Evolutionary conservation across 2,329 filamentous ascomycete genomes (phyloP).

Genomic region (Rhynchosporium secalis): DNA sequence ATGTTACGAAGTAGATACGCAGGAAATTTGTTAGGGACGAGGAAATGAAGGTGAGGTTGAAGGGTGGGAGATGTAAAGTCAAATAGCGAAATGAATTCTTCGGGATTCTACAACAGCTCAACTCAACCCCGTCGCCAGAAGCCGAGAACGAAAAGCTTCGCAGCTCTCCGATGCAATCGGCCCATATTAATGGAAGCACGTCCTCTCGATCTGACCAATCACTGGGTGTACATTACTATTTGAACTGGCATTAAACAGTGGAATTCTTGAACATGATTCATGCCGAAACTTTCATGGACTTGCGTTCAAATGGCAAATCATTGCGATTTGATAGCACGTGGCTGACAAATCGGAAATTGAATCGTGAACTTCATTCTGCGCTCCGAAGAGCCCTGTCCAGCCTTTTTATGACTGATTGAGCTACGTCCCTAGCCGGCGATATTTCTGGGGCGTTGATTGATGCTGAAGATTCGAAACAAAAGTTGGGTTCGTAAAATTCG

Average conservation of each 20-base stretch:
- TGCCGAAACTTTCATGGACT: too few relatives aligned
- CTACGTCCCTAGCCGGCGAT: too few relatives aligned
- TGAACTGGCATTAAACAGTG: too few relatives aligned
- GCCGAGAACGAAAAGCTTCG: conserved; percentile 5
- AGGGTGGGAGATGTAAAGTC: not conserved
- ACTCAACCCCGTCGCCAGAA: conserved; percentile 7
- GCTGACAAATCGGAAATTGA: not conserved
- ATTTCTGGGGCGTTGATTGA: too few relatives aligned
- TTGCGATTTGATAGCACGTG: too few relatives aligned
- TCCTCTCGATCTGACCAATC: not conserved
- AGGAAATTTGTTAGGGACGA: not conserved
- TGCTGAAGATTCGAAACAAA: too few relatives aligned
- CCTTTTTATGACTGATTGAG: too few relatives aligned
- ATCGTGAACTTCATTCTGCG: not conserved
- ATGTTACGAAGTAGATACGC: too few relatives aligned
- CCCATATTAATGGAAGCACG: conserved; percentile 3
- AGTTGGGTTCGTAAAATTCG: too few relatives aligned
- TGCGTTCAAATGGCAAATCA: too few relatives aligned
- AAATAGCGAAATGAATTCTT: not conserved
- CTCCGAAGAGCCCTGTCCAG: not conserved
- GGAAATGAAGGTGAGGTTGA: not conserved
- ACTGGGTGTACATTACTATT: not conserved
- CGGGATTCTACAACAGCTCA: conserved; percentile 14
- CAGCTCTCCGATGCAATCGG: conserved; percentile 2
- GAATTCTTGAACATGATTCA: too few relatives aligned